Base-by-base conservation (phyloP, 169 alveolate genomes). In the Pseudocohnilembus persalinus region DNA sequence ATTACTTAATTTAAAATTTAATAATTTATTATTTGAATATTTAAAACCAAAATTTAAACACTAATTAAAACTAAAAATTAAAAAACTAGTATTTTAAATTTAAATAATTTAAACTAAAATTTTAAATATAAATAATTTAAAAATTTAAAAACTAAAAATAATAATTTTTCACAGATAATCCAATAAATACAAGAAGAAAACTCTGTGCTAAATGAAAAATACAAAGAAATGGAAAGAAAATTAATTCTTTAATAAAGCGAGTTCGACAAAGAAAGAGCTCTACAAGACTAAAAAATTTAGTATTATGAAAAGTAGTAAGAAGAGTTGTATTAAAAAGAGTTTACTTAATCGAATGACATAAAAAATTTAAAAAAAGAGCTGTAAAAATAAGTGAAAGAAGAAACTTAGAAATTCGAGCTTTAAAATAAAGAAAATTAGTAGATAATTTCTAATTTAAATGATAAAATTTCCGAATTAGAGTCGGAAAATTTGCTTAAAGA, bases 221-320 rank as follows among this genome's bases (percentile, higher is more conserved):
- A 68, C 72, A 93, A 92, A 76, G 98, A 95, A 74, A 76, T 93
- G 34, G 94, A 93, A 78, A 83, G 96, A 79, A 74, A 79, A 64
- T 33, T 64, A 31, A 74, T 88, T 33, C 77, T 92, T 32, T 84
- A 88, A 29, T 88, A 90, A 77, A 78, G 93, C 68, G 96, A 95
- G 77, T 90, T 87, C 80, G 95, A 95, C 31, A 92, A 95, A 85
- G 93, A 93, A 78, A 92, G 91, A 63, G 97, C 95, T n/a, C 74
- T 95, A 29, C 84, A 88, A 16, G 91, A 92, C 64, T 85, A 93
- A 82, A 95, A 92, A 82, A 79, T 91, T 0, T 77, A 85, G 31
- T 94, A 88, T 77, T 85, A 87, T 72, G 95, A 93, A 88, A 89
- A 84, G 72, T 68, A 82, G 63, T 77, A 89, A 6, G 95, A 92